These are phyloP conservation scores for Phytophthora brassicae DNA, from an alignment of 352 stramenopile genomes.

Conservation along the genomic window DNA sequence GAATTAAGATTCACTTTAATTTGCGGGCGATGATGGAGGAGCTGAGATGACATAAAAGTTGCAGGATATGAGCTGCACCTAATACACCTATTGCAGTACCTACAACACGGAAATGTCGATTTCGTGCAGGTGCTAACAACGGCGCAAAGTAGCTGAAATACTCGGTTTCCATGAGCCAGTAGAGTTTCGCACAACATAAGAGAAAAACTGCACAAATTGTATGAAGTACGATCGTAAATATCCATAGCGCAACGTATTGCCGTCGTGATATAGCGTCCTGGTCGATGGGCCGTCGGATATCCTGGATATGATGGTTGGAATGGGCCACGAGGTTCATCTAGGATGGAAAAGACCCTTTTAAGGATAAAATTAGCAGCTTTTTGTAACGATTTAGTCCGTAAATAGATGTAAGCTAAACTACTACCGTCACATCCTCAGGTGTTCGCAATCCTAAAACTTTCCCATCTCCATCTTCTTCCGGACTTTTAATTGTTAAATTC, in stretches of 20 bases:
- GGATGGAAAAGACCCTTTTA: too few species aligned
- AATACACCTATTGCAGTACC: constrained; percentile 18
- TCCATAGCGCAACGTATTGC: constrained; percentile 14
- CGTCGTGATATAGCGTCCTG: background rate
- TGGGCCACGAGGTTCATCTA: constrained; percentile 1
- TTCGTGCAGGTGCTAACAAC: constrained; percentile 18
- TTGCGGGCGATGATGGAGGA: constrained; percentile 8
- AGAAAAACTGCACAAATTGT: constrained; percentile 27
- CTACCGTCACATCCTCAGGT: constrained; percentile 1
- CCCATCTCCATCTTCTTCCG: background rate
- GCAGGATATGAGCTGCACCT: constrained; percentile 9
- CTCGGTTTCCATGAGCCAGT: constrained; percentile 38
- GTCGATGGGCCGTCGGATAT: background rate
- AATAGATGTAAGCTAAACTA: constrained; percentile 6
- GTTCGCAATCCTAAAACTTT: background rate
- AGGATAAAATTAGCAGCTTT: constrained; percentile 7
- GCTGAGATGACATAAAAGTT: constrained; percentile 10
- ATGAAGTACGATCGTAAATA: constrained; percentile 16
- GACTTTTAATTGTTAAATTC: background rate
- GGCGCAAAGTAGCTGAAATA: constrained; percentile 42
- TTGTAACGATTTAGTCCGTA: too few species aligned
- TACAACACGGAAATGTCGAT: constrained; percentile 24
- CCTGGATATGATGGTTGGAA: background rate
- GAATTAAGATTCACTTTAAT: too few species aligned
- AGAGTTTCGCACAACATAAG: constrained; percentile 12